Conservation (phyloP, 202 grass and related monocot species). For the Sporobolus alterniflorus region DNA sequence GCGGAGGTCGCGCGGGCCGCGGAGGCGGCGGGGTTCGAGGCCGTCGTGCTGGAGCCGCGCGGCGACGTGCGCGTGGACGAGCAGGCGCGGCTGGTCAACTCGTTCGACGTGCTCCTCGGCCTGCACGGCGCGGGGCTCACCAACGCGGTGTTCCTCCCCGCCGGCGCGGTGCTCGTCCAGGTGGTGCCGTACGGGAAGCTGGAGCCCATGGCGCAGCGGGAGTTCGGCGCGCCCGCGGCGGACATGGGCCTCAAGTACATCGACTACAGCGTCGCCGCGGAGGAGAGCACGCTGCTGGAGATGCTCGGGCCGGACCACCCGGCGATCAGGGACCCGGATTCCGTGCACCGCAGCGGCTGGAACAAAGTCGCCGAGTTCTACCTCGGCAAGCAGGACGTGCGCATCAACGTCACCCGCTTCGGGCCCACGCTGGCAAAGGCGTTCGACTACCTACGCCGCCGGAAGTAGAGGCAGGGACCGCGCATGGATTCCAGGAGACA, state of each 20-base stretch:
- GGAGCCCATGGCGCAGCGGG: slow-evolving; percentile 51
- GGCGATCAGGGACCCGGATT: slow-evolving; percentile 60
- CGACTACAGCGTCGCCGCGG: slow-evolving; percentile 58
- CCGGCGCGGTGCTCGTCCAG: slow-evolving; percentile 61
- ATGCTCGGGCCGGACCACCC: slow-evolving; percentile 67
- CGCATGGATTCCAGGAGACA: too few relatives aligned
- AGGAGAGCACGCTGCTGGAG: slow-evolving; percentile 79
- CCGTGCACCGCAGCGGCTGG: slow-evolving; percentile 67
- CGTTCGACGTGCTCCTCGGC: slow-evolving; percentile 74
- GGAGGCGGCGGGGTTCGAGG: slow-evolving; percentile 67
- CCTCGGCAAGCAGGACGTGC: slow-evolving; percentile 62
- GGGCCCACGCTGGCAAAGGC: too few relatives aligned
- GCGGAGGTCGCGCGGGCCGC: slow-evolving; percentile 49
- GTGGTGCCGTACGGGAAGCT: slow-evolving; percentile 79
- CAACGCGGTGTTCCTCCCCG: slow-evolving; percentile 72
- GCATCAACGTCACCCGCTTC: too few relatives aligned
- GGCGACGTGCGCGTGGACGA: slow-evolving; percentile 42
- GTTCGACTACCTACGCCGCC: too few relatives aligned
- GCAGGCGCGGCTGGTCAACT: slow-evolving; percentile 60
- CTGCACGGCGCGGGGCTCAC: slow-evolving; percentile 89
- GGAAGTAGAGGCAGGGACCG: too few relatives aligned
- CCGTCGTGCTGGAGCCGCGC: slow-evolving; percentile 40
- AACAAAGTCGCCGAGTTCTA: slow-evolving; percentile 79
- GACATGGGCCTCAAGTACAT: slow-evolving; percentile 75
- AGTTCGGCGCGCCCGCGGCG: slow-evolving; percentile 62